Evolutionary conservation across 768 basidiomycete species (phyloP).

Genomic region (Trametes gibbosa): DNA sequence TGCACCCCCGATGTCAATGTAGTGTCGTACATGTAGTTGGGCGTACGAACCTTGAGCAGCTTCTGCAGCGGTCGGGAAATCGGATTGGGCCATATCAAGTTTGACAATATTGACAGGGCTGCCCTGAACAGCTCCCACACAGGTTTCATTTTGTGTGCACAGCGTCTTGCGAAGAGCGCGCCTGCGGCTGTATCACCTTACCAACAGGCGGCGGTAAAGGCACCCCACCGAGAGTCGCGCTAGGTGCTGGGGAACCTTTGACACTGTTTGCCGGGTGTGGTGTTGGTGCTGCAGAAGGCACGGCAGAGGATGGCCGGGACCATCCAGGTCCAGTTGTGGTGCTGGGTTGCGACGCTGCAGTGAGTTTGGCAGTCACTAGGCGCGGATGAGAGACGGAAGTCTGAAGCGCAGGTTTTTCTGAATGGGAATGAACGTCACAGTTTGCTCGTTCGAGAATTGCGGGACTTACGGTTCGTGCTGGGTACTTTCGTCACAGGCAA

Average conservation of each 20-base stretch:
- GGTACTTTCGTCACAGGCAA: slow-evolving; percentile 49
- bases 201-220: slow-evolving; percentile 56
- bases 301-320: slow-evolving; percentile 75
- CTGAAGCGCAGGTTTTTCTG: slow-evolving; percentile 60
- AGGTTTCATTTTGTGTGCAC: slow-evolving; percentile 44
- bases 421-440: not conserved
- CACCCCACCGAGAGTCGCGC: slow-evolving; percentile 31
- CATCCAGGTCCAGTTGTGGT: slow-evolving; percentile 64
- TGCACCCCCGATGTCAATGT: not conserved
- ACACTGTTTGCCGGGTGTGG: slow-evolving; percentile 43
- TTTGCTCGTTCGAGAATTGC: not conserved
- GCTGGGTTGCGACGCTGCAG: slow-evolving; percentile 57
- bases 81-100: slow-evolving; percentile 48
- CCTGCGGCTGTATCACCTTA: slow-evolving; percentile 70
- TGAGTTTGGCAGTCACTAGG: slow-evolving; percentile 85
- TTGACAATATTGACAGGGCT: slow-evolving; percentile 31
- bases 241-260: slow-evolving; percentile 33
- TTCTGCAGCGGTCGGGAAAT: slow-evolving; percentile 97
- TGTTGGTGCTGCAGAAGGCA: slow-evolving; percentile 54
- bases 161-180: slow-evolving; percentile 35
- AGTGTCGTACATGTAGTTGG: not conserved
- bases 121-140: slow-evolving; percentile 68
- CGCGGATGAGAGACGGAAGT: slow-evolving; percentile 65
- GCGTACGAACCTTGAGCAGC: slow-evolving; percentile 72
- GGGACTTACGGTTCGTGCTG: slow-evolving; percentile 49